A percentile compares a stretch with the other conserved stretches of the same genome.
Conservation (phyloP, 108 stramenopile species). For the Conticribra weissflogii region DNA sequence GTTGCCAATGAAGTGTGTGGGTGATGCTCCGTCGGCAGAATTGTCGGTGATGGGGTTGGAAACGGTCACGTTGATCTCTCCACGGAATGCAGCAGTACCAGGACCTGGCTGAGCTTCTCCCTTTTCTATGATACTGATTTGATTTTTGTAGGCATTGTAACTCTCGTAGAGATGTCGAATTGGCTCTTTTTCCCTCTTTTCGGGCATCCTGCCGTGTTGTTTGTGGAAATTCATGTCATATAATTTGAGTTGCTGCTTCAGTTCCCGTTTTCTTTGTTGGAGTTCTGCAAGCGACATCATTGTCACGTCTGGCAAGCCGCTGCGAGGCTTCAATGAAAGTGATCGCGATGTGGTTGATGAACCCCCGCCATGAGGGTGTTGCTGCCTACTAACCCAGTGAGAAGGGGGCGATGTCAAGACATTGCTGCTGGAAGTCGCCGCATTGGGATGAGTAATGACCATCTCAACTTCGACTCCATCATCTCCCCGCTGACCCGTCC, state of each 20-base stretch:
- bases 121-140: conserved; percentile 70
- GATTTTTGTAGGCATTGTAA: conserved; percentile 91
- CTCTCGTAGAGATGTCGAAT: conserved; percentile 95
- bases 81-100: conserved; percentile 50
- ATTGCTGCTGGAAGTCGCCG: conserved; percentile 5
- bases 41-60: conserved; percentile 23
- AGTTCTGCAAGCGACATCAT: conserved; percentile 71
- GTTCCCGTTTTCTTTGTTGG: conserved; percentile 73
- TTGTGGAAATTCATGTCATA: conserved; percentile 91
- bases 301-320: conserved; percentile 41
- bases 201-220: conserved; percentile 90
- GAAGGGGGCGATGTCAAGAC: conserved; percentile 19
- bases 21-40: conserved; percentile 22
- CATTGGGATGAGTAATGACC: conserved; percentile 24
- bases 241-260: conserved; percentile 88
- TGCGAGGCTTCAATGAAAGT: conserved; percentile 10
- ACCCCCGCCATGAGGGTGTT: conserved; percentile 2
- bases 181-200: conserved; percentile 97
- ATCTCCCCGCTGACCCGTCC: conserved; percentile 33
- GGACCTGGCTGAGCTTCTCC: conserved; percentile 55
- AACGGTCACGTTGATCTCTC: conserved; percentile 25
- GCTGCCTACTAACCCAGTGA: conserved; percentile 46
- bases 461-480: conserved; percentile 37
- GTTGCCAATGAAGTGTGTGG: conserved; percentile 14
- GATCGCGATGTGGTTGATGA: conserved; percentile 26